A percentile compares a stretch with the other conserved stretches of the same genome.
Evolutionary conservation across 495 filamentous ascomycete species (phyloP).

Genomic region (Annulohypoxylon moriforme): DNA sequence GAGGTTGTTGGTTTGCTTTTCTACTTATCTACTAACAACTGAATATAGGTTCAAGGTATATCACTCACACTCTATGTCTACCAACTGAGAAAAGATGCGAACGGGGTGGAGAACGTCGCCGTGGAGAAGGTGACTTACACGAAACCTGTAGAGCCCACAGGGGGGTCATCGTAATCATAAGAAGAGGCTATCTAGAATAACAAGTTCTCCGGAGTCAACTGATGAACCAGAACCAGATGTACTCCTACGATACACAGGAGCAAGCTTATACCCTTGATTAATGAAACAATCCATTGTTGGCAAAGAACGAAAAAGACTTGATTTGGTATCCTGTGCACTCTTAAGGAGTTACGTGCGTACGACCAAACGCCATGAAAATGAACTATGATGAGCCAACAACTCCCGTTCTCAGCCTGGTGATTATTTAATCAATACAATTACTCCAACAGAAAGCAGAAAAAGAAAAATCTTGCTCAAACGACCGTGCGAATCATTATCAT

Average conservation of each 20-base stretch:
- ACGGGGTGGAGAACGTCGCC: slow-evolving; percentile 89
- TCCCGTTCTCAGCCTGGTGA: slow-evolving; percentile 12
- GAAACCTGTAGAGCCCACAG: slow-evolving; percentile 73
- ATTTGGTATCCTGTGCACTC: slow-evolving; percentile 36
- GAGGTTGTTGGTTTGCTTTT: neutral
- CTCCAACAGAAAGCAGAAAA: slow-evolving; percentile 19
- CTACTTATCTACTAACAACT: slow-evolving; percentile 27
- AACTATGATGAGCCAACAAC: slow-evolving; percentile 12
- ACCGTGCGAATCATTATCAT: slow-evolving; percentile 38
- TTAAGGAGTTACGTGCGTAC: slow-evolving; percentile 3
- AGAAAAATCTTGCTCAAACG: slow-evolving; percentile 12
- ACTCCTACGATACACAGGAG: slow-evolving; percentile 19
- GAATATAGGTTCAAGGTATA: slow-evolving; percentile 89
- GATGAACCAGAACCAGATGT: slow-evolving; percentile 32
- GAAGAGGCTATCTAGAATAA: slow-evolving; percentile 32
- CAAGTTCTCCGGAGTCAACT: slow-evolving; percentile 35
- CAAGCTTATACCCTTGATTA: slow-evolving; percentile 15
- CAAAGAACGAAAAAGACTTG: slow-evolving; percentile 24
- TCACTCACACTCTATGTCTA: slow-evolving; percentile 98
- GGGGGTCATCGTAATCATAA: slow-evolving; percentile 50
- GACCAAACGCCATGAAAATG: slow-evolving; percentile 26
- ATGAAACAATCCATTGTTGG: slow-evolving; percentile 1
- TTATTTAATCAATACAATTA: slow-evolving; percentile 28
- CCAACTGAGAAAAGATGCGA: slow-evolving; percentile 88
- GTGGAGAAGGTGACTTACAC: slow-evolving; percentile 99